Conservation (phyloP, 805 yeast species). For the Yarrowia yakushimensis region DNA sequence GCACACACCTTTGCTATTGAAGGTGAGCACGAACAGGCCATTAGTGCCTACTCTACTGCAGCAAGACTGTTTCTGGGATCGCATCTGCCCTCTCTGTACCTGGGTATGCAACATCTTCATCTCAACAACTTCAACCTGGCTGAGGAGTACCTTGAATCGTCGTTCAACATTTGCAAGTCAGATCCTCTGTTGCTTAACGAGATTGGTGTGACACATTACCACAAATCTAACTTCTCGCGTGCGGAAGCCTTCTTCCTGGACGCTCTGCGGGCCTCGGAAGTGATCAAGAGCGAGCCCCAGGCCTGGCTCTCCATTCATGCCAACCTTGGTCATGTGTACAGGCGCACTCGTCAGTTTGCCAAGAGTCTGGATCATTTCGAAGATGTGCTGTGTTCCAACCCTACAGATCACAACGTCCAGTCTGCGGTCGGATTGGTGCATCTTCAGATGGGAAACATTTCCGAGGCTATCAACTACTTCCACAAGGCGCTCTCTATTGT, state of each 20-base stretch:
- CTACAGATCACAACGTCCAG: conserved; percentile 67
- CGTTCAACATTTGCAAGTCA: conserved; percentile 71
- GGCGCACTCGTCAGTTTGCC: conserved; percentile 58
- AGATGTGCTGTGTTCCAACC: conserved; percentile 65
- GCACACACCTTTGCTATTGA: conserved; percentile 97
- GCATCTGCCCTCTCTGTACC: conserved; percentile 80
- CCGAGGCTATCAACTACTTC: conserved; percentile 67
- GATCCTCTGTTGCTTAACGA: conserved; percentile 91
- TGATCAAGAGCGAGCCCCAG: conserved; percentile 69
- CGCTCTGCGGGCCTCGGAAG: conserved; percentile 67
- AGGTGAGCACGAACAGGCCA: conserved; percentile 98
- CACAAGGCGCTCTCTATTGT: conserved; percentile 77
- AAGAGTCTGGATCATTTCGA: conserved; percentile 73
- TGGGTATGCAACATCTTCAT: conserved; percentile 95
- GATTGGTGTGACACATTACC: conserved; percentile 86
- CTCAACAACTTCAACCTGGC: conserved; percentile 80
- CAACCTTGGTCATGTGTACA: conserved; percentile 83
- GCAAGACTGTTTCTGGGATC: conserved; percentile 73
- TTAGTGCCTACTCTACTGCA: conserved; percentile 94
- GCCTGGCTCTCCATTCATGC: conserved; percentile 83
- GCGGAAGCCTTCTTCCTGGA: conserved; percentile 70
- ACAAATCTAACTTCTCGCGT: conserved; percentile 58
- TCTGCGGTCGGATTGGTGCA: conserved; percentile 83
- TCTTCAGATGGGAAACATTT: conserved; percentile 60
- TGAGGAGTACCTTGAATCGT: conserved; percentile 74